Conservation (phyloP, 768 basidiomycete genomes). For the Mycena vitilis region DNA sequence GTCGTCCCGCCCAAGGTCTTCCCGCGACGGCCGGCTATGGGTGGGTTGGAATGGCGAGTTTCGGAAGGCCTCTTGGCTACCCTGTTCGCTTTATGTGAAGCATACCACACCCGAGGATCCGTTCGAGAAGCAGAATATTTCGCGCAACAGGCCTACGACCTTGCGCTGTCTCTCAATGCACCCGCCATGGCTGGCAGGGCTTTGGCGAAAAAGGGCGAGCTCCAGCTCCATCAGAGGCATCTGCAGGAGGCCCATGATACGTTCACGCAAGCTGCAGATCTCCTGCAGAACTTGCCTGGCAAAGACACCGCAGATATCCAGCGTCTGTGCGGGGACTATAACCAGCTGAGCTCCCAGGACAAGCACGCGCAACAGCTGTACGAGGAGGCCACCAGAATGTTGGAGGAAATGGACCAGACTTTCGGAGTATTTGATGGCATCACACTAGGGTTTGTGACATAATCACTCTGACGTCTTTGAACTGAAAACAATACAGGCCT, state of each 20-base stretch:
- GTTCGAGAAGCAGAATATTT: conserved; percentile 89
- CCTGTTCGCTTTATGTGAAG: conserved; percentile 71
- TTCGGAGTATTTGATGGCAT: conserved; percentile 65
- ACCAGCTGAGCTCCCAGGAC: conserved; percentile 51
- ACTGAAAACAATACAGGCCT: conserved; percentile 44
- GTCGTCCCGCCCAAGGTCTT: conserved; percentile 42
- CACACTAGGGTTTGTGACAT: conserved; percentile 54
- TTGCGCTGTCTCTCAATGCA: conserved; percentile 77
- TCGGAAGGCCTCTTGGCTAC: conserved; percentile 77
- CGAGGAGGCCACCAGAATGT: conserved; percentile 63
- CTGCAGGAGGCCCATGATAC: conserved; percentile 67
- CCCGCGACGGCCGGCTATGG: conserved; percentile 52
- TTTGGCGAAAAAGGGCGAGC: conserved; percentile 72
- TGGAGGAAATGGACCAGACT: conserved; percentile 70
- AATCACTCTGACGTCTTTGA: conserved; percentile 10
- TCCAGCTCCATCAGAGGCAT: conserved; percentile 72
- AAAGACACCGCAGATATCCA: conserved; percentile 70
- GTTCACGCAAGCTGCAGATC: conserved; percentile 61
- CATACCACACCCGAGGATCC: conserved; percentile 81
- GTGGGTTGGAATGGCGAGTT: conserved; percentile 80
- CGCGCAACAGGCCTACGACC: conserved; percentile 76
- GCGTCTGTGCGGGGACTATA: conserved; percentile 67
- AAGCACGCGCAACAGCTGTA: conserved; percentile 66
- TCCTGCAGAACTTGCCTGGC: conserved; percentile 60
- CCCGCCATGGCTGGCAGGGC: conserved; percentile 75